Percentiles rank a stretch among this genome's conserved stretches.
Conservation (phyloP, 2,329 filamentous ascomycete species). For the Claviceps monticola region DNA sequence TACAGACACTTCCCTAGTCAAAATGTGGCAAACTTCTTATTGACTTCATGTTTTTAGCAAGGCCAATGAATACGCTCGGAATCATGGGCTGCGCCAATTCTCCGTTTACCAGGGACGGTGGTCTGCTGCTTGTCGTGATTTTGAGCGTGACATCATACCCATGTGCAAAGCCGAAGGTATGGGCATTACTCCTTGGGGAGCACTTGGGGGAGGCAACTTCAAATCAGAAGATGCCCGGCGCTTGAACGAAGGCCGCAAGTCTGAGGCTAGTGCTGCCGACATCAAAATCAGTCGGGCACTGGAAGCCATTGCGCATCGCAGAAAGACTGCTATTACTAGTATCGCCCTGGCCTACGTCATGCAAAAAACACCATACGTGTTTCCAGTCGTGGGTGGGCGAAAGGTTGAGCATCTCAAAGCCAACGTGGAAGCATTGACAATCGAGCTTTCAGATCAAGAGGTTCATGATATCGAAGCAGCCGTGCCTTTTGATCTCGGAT, state of each 20-base stretch:
- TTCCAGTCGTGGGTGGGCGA: constrained; percentile 58
- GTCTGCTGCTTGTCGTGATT: constrained; percentile 25
- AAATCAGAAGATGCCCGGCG: constrained; percentile 24
- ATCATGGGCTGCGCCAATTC: constrained; percentile 57
- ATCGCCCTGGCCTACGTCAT: constrained; percentile 60
- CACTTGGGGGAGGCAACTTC: constrained; percentile 35
- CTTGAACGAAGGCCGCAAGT: constrained; percentile 22
- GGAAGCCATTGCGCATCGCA: constrained; percentile 34
- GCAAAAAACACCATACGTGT: constrained; percentile 57
- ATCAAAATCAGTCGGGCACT: constrained; percentile 31
- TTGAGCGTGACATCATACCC: constrained; percentile 30
- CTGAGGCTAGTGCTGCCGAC: constrained; percentile 36
- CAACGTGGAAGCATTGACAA: constrained; percentile 53
- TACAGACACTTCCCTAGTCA: not conserved
- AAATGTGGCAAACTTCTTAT: not conserved
- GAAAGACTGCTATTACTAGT: constrained; percentile 29
- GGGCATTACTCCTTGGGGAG: constrained; percentile 47
- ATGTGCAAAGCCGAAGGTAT: constrained; percentile 29
- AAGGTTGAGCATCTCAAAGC: constrained; percentile 55
- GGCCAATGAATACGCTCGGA: constrained; percentile 54
- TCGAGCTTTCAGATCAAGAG: constrained; percentile 46
- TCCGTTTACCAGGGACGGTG: constrained; percentile 32
- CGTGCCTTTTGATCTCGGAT: constrained; percentile 49
- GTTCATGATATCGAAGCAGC: constrained; percentile 52
- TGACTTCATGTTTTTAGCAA: constrained; percentile 24